Percentiles rank a stretch among this genome's conserved stretches.
Conservation (phyloP, 495 filamentous ascomycete genomes). For the Aspergillus carlsbadensis region DNA sequence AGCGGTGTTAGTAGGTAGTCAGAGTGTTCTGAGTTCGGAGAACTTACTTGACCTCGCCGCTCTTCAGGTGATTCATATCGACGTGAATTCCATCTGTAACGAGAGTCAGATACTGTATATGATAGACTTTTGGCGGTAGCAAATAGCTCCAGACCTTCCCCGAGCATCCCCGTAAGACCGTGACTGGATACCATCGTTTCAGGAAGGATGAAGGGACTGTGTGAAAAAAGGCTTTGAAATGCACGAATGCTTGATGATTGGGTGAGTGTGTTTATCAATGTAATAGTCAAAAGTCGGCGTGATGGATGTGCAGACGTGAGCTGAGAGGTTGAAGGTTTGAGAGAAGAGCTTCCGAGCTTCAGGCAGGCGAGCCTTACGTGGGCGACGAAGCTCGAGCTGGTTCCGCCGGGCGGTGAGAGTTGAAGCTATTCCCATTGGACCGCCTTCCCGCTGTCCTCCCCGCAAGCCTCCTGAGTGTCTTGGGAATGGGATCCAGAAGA, state of each 20-base stretch:
- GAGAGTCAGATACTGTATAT: constrained; percentile 24
- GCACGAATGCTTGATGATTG: neutral
- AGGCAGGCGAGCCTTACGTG: constrained; percentile 27
- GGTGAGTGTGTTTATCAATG: neutral
- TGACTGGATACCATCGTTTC: constrained; percentile 38
- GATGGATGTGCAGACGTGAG: constrained; percentile 11
- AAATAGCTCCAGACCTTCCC: constrained; percentile 58
- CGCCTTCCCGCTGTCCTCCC: constrained; percentile 23
- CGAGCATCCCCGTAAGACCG: constrained; percentile 66
- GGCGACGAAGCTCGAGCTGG: constrained; percentile 34
- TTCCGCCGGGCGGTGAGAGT: constrained; percentile 43
- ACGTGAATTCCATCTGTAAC: constrained; percentile 92
- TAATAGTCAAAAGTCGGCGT: neutral
- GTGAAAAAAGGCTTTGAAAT: neutral
- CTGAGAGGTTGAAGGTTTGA: constrained; percentile 15
- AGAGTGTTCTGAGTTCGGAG: neutral
- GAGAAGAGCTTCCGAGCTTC: constrained; percentile 32
- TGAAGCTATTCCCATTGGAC: constrained; percentile 23
- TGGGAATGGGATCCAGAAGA: neutral
- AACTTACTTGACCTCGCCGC: constrained; percentile 85
- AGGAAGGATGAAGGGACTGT: neutral
- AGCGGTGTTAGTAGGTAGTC: constrained; percentile 12
- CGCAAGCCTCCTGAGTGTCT: constrained; percentile 32
- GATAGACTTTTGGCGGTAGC: constrained; percentile 11
- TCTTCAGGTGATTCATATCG: constrained; percentile 95